Percentiles rank a stretch among this genome's conserved stretches.
phyloP scores from a whole-genome alignment of 2,329 filamentous ascomycete genomes.

The Botrytis sinoallii region DNA sequence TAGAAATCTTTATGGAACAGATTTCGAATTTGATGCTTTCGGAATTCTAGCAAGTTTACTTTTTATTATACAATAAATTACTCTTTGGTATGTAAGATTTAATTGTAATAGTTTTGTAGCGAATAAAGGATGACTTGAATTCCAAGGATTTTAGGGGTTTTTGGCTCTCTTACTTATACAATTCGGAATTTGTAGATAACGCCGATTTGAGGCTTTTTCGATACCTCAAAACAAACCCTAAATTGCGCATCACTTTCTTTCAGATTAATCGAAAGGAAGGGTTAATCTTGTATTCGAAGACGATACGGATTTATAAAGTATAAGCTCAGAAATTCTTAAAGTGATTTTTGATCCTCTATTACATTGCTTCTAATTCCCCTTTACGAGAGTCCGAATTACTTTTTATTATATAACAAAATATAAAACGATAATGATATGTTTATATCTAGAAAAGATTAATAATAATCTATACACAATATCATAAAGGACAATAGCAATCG shows the following conservation, averaged over 20 bases:
- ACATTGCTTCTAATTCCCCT: too few relatives aligned
- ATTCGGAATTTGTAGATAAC: slow-evolving; percentile 21
- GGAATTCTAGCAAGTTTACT: slow-evolving; percentile 19
- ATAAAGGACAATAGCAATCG: too few relatives aligned
- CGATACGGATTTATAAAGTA: too few relatives aligned
- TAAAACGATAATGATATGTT: too few relatives aligned
- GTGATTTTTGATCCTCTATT: too few relatives aligned
- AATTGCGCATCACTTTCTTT: slow-evolving; percentile 23
- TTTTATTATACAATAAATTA: slow-evolving; percentile 22
- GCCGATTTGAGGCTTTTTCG: slow-evolving; percentile 1
- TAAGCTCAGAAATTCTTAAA: too few relatives aligned
- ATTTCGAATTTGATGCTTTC: slow-evolving; percentile 18
- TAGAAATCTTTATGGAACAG: slow-evolving; percentile 20
- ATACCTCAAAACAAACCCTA: slow-evolving; percentile 1
- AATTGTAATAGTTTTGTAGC: slow-evolving; percentile 14
- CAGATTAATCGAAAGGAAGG: neutral
- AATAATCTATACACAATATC: too few relatives aligned
- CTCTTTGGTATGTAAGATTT: slow-evolving; percentile 7
- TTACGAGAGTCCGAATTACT: too few relatives aligned
- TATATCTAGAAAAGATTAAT: too few relatives aligned
- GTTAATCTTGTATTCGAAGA: too few relatives aligned
- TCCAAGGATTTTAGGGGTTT: slow-evolving; percentile 19
- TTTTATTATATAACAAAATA: too few relatives aligned
- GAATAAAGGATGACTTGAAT: slow-evolving; percentile 23
- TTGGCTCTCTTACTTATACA: slow-evolving; percentile 19